Base-by-base conservation (phyloP, 2,329 filamentous ascomycete genomes). In the Calonectria hawksworthii region DNA sequence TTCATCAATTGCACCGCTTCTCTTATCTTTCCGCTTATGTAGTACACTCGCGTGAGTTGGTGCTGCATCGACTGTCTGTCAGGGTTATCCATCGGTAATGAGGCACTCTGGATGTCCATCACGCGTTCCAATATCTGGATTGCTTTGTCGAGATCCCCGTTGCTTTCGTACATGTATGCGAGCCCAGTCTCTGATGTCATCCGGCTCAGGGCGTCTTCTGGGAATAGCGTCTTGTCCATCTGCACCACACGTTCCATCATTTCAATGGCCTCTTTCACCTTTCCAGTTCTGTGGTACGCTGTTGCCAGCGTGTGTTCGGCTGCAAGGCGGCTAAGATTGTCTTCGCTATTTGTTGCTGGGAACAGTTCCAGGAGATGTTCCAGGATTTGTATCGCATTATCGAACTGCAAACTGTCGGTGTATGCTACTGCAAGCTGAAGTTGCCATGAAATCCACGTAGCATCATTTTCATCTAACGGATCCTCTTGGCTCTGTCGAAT, bases 401-500 rank as follows among this genome's bases (percentile, higher is more conserved):
- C 5, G 9, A 63, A 21, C 32, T 63, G 63, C 0, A 18, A 38
- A 30, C 26, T 54, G 36, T 30, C 30, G 16, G 34, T 0, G 38
- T 77, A 77, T 64, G 69, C 68, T 59, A 0, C 1, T 61, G 72
- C 72, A 38, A 78, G 74, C 9, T 4, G 26, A 41, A 59, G 51
- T 44, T 75, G 71, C 28, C 59, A 70, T 51, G 13, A 18, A 11
- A 69, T n/a, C 68, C 50, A 65, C 21, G 51, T 14, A 1, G 50
- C n/a, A 32, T 75, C 47, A 16, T 67, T 65, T 32, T 74, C 47
- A 3, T 67, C 61, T 13, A 69, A 52, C 8, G 7, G 41, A 11
- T 11, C 32, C 32, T 54, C 44, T 23, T 47, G 21, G 44, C n/a
- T n/a, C n/a, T 47, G 4, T 7, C 30, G 47, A 10, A 63, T 65